Conservation (phyloP, 2,329 filamentous ascomycete species). For the Claviceps purpurea region DNA sequence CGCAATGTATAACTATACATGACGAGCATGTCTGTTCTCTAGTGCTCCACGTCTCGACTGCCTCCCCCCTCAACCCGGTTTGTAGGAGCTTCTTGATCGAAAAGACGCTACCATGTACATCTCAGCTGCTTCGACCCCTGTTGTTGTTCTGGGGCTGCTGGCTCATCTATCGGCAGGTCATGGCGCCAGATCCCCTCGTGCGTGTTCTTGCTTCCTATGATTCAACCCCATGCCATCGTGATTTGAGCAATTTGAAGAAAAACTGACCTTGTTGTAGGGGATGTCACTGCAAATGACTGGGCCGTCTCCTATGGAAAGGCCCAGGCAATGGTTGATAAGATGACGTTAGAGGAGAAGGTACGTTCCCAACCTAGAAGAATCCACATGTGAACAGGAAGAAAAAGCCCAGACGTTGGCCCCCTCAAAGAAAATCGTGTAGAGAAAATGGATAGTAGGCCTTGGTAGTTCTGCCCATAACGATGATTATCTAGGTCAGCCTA, state of each 20-base stretch:
- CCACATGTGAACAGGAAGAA: neutral
- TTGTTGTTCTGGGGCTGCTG: neutral
- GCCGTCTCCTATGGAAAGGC: slow-evolving; percentile 55
- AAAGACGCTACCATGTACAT: neutral
- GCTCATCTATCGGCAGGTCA: neutral
- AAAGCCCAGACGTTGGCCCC: neutral
- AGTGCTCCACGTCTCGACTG: neutral
- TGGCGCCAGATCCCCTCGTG: neutral
- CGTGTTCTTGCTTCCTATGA: neutral
- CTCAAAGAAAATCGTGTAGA: too few relatives aligned
- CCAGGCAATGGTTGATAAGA: slow-evolving; percentile 50
- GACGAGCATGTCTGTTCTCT: neutral
- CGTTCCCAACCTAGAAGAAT: neutral
- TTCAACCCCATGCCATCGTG: too few relatives aligned
- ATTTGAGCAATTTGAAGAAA: neutral
- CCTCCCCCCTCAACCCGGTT: too few relatives aligned
- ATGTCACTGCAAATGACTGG: slow-evolving; percentile 37
- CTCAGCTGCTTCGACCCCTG: neutral
- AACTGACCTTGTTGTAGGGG: neutral
- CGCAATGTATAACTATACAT: too few relatives aligned
- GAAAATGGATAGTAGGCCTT: too few relatives aligned
- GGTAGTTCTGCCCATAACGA: too few relatives aligned
- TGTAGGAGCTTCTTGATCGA: neutral
- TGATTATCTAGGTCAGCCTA: slow-evolving; percentile 39
- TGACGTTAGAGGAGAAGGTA: slow-evolving; percentile 62